Conservation (phyloP, 2,329 filamentous ascomycete species). For the Verticillium nubilum region DNA sequence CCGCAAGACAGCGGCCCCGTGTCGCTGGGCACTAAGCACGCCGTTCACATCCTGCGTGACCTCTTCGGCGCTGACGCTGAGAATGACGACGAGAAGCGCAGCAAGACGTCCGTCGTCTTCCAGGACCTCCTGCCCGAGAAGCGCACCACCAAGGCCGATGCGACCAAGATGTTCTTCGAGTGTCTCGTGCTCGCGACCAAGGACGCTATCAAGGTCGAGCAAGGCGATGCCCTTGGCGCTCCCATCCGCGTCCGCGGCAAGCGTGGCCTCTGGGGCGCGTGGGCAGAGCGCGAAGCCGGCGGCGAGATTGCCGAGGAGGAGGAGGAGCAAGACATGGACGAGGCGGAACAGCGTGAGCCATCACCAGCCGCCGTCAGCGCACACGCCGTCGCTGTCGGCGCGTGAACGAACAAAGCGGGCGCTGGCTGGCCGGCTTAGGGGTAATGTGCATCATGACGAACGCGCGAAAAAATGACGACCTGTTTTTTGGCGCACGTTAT, state of each 20-base stretch:
- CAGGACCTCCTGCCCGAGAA: constrained; percentile 84
- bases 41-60: constrained; percentile 89
- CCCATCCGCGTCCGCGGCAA: constrained; percentile 83
- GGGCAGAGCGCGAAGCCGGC: constrained; percentile 75
- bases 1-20: constrained; percentile 81
- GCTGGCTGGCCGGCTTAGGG: neutral
- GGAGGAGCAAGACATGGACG: constrained; percentile 31
- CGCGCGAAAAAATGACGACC: neutral
- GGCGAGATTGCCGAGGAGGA: constrained; percentile 53
- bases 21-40: constrained; percentile 87
- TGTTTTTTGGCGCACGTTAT: neutral
- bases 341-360: constrained; percentile 33
- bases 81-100: constrained; percentile 64
- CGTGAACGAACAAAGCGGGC: constrained; percentile 14
- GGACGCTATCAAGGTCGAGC: constrained; percentile 95
- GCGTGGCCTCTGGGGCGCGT: constrained; percentile 92
- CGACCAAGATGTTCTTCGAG: constrained; percentile 99
- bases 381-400: constrained; percentile 28
- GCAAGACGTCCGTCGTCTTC: constrained; percentile 75
- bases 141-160: constrained; percentile 77
- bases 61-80: constrained; percentile 73
- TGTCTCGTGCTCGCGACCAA: constrained; percentile 93
- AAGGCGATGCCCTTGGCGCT: constrained; percentile 69
- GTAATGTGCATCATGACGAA: neutral
- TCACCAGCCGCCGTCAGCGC: constrained; percentile 19